Evolutionary conservation across 495 filamentous ascomycete species (phyloP).

Genomic region (Apiosordaria backusii): DNA sequence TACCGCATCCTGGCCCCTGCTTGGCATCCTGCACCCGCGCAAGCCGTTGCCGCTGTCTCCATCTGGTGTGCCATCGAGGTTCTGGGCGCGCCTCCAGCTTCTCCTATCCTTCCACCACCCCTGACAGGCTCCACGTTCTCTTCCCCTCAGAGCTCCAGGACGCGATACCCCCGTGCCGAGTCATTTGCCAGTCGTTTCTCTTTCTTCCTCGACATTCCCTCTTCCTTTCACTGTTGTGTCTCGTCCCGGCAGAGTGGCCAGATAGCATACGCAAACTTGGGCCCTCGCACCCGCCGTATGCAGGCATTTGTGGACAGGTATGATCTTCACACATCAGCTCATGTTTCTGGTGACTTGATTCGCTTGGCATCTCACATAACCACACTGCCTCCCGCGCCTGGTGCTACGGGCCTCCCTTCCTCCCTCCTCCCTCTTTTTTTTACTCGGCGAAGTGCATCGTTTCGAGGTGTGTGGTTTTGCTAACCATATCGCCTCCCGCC

Average conservation of each 20-base stretch:
- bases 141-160: background rate
- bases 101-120: slow-evolving; percentile 15
- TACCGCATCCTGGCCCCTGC: slow-evolving; percentile 9
- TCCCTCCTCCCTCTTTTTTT: slow-evolving; percentile 26
- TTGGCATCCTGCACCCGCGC: slow-evolving; percentile 10
- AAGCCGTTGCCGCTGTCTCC: slow-evolving; percentile 9
- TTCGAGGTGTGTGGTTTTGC: slow-evolving; percentile 39
- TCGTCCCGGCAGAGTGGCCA: slow-evolving; percentile 5
- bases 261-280: slow-evolving; percentile 12
- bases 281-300: slow-evolving; percentile 34
- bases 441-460: slow-evolving; percentile 34
- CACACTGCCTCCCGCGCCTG: slow-evolving; percentile 45
- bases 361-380: slow-evolving; percentile 43
- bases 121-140: slow-evolving; percentile 21
- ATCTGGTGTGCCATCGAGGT: background rate
- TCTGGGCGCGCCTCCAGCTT: slow-evolving; percentile 2
- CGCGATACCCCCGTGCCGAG: slow-evolving; percentile 15
- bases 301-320: slow-evolving; percentile 53
- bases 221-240: slow-evolving; percentile 11
- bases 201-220: slow-evolving; percentile 4
- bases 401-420: slow-evolving; percentile 28
- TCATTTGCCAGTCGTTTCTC: slow-evolving; percentile 22
- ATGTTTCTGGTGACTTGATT: slow-evolving; percentile 40
- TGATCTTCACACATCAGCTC: slow-evolving; percentile 45
- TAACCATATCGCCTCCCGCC: slow-evolving; percentile 38